phyloP scores from a whole-genome alignment of 129 eudicot genomes.

The Artemisia tridentata region DNA sequence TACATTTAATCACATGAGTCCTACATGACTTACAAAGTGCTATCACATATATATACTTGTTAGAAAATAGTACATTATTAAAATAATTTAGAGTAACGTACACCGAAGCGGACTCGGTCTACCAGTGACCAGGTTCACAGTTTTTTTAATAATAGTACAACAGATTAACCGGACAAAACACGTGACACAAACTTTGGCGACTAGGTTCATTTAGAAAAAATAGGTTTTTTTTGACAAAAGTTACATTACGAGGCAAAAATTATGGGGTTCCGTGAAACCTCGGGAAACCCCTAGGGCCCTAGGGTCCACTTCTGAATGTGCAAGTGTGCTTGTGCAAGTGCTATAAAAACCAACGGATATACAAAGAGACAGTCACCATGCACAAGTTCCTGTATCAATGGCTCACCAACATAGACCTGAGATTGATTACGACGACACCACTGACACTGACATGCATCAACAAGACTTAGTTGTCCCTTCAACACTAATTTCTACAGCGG shows the following conservation, averaged over 20 bases:
- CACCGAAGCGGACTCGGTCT: too few relatives aligned
- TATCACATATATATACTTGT: not conserved
- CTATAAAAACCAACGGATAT: not conserved
- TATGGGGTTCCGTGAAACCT: too few relatives aligned
- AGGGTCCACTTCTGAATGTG: too few relatives aligned
- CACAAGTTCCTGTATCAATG: conserved; percentile 3
- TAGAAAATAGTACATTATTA: not conserved
- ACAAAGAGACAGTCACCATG: not conserved
- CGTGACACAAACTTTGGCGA: too few relatives aligned
- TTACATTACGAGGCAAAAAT: too few relatives aligned
- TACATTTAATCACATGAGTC: not conserved
- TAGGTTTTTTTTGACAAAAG: too few relatives aligned
- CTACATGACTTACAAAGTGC: not conserved
- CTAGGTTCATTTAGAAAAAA: too few relatives aligned
- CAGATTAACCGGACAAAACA: too few relatives aligned
- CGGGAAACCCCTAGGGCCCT: too few relatives aligned
- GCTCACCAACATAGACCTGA: conserved; percentile 21
- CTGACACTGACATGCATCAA: conserved; percentile 30
- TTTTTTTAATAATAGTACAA: too few relatives aligned
- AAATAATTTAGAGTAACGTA: too few relatives aligned
- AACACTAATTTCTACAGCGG: conserved; percentile 27
- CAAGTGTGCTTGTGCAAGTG: not conserved
- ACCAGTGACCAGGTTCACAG: too few relatives aligned
- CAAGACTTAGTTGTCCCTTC: conserved; percentile 41
- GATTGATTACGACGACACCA: conserved; percentile 28